Evolutionary conservation across 2,329 filamentous ascomycete genomes (phyloP).

Genomic region (Pseudocercospora eumusae): DNA sequence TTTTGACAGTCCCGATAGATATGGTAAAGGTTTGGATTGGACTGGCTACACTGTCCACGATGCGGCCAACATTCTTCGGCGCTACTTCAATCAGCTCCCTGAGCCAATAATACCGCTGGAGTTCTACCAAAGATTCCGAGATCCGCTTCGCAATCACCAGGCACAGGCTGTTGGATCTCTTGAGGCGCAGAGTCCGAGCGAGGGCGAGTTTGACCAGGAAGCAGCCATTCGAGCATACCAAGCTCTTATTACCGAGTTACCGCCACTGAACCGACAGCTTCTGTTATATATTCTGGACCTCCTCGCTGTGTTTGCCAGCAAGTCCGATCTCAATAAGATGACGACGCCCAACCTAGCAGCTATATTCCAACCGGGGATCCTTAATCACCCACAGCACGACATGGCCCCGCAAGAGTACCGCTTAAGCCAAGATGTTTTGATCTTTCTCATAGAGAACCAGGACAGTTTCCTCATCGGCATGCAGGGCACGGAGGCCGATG

Average conservation of each 20-base stretch:
- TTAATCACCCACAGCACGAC: slow-evolving; percentile 90
- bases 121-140: slow-evolving; percentile 87
- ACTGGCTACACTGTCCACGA: slow-evolving; percentile 97
- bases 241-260: slow-evolving; percentile 85
- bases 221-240: slow-evolving; percentile 83
- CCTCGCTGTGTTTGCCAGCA: slow-evolving; percentile 93
- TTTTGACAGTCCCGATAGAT: slow-evolving; percentile 92
- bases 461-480: slow-evolving; percentile 98
- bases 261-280: slow-evolving; percentile 88
- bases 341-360: slow-evolving; percentile 90
- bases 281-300: slow-evolving; percentile 94
- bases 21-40: slow-evolving; percentile 96
- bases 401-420: slow-evolving; percentile 95
- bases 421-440: slow-evolving; percentile 92
- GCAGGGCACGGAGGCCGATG: slow-evolving; percentile 97
- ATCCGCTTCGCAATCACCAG: slow-evolving; percentile 73
- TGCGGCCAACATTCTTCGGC: slow-evolving; percentile 90
- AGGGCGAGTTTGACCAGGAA: slow-evolving; percentile 72
- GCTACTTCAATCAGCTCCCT: slow-evolving; percentile 93
- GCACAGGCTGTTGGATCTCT: slow-evolving; percentile 69
- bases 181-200: slow-evolving; percentile 64
- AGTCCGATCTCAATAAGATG: slow-evolving; percentile 96
- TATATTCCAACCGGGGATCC: slow-evolving; percentile 95
- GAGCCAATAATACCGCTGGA: slow-evolving; percentile 95
- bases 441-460: slow-evolving; percentile 97